Evolutionary conservation across 2,329 filamentous ascomycete species (phyloP), one percentile per base, ranked within the genome.

Genomic region (Scytalidium sp.): DNA sequence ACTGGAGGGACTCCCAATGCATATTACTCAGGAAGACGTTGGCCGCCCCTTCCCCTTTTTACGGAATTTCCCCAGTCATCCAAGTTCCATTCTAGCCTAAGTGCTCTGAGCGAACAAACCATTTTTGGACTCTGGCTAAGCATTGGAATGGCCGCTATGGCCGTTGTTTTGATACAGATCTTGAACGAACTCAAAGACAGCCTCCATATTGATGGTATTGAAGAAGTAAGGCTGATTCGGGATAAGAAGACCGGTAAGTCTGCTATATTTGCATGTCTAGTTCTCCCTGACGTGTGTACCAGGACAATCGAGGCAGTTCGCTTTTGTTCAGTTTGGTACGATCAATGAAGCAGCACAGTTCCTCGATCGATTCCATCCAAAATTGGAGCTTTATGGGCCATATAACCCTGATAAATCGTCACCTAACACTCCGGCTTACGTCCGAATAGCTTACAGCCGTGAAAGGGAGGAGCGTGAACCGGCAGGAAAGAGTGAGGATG

Each of bases 151-250:
- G 64, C 60, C 61, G 47, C 55, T 47, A 49, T 61, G 62, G 64
- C 60, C 60, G 49, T 57, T 61, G 49, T 55, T 58, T 52, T 47
- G 55, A 58, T 70, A 75, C 69, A 83, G 79, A 79, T 83, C 63
- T 71, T 72, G 58, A 70, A 70, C 67, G 78, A 81, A 70, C 69
- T 83, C 58, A 68, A 69, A 57, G 71, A 76, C 57, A 71, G 70
- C 56, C 75, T 80, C 56, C 67, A 73, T 58, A 67, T 79, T 54
- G 69, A 75, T 50, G 71, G 70, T n/a, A 64, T 83, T 52, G 78
- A 81, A 59, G 78, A 81, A 57, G 69, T 82, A 43, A 72, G 78
- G 17, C 69, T 83, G 46, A 83, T 83, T 57, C 76, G 78, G 51
- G 79, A 83, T 57, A 73, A 78, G 49, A 75, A 78, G 52, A 81